Base-by-base conservation (phyloP, 164 flowering plant genomes). In the Tinospora cordifolia region DNA sequence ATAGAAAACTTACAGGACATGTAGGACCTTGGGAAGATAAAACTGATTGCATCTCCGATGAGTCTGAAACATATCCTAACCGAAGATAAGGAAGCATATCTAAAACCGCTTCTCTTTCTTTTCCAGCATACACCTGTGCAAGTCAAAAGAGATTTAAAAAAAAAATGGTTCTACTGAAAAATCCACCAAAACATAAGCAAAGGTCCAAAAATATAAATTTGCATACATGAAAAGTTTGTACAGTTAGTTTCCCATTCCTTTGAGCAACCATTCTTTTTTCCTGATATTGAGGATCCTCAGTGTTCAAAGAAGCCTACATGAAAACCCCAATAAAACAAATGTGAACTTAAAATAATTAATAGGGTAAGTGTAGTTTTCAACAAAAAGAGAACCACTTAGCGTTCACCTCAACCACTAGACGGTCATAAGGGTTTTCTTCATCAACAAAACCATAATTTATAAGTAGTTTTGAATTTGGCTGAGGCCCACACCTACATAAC, bases 271-370 rank as follows among this genome's bases (percentile, higher is more conserved):
- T 78, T 84, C 99, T 83, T 81, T 94, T 94, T 51, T 92, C 98
- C 76, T 94, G 99, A 78, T 92, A 94, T 76, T 86, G 97, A 76
- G 99, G 95, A 85, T 94, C 99, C 69, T 94, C 97, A 11, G 98
- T 94, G 71, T 83, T 89, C 73, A 94, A 72, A 44, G 94, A 88
- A 63, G 91, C 99, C 99, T 94, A 83, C 63, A 77, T 64, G 21
- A 69, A 59, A 6, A 69, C 63, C 27, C 7, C 3, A 38, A 41
- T 12, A 44, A 44, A 67, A 72, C 60, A 25, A 69, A 19, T n/a
- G 36, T 71, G 51, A 66, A 40, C 47, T 5, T 9, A 40, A 26
- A 71, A 59, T 13, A 26, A 5, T 17, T n/a, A 49, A 17, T 30
- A n/a, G 30, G 40, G 2, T 7, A 63, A 41, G 34, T 17, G n/a